These are phyloP conservation scores for Thalia dealbata DNA, from an alignment of 176 grass and related monocot genomes.

Conservation along the genomic window DNA sequence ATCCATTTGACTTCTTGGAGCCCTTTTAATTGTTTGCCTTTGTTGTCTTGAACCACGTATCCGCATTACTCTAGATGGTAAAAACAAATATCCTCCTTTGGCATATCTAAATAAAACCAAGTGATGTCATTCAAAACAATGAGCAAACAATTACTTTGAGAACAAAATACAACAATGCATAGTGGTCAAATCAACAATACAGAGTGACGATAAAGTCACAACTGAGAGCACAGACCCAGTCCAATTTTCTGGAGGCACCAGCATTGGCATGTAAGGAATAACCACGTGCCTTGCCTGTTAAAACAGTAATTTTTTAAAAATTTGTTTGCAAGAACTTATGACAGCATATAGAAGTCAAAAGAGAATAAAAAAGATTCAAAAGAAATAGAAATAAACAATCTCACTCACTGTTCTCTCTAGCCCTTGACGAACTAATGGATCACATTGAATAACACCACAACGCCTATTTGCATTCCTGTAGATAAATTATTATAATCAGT, in stretches of 20 bases:
- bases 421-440: conserved; percentile 78
- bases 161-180: neutral
- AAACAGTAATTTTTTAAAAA: conserved; percentile 14
- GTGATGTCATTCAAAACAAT: neutral
- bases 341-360: conserved; percentile 11
- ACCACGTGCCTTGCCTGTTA: conserved; percentile 90
- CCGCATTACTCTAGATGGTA: conserved; percentile 86
- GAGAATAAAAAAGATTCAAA: conserved; percentile 17
- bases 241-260: conserved; percentile 79
- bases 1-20: conserved; percentile 64
- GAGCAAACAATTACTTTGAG: no score
- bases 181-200: no score
- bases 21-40: conserved; percentile 59
- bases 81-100: conserved; percentile 84
- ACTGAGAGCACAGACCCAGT: conserved; percentile 42
- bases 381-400: conserved; percentile 22
- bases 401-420: conserved; percentile 82
- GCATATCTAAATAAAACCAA: conserved; percentile 44
- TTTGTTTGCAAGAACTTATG: neutral
- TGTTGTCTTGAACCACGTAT: conserved; percentile 85
- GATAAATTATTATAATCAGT: conserved; percentile 25
- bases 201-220: neutral
- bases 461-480: conserved; percentile 51
- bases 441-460: conserved; percentile 90
- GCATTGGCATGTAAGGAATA: conserved; percentile 98